Evolutionary conservation across 2,329 filamentous ascomycete genomes (phyloP).

Genomic region (Arachnopeziza araneosa): DNA sequence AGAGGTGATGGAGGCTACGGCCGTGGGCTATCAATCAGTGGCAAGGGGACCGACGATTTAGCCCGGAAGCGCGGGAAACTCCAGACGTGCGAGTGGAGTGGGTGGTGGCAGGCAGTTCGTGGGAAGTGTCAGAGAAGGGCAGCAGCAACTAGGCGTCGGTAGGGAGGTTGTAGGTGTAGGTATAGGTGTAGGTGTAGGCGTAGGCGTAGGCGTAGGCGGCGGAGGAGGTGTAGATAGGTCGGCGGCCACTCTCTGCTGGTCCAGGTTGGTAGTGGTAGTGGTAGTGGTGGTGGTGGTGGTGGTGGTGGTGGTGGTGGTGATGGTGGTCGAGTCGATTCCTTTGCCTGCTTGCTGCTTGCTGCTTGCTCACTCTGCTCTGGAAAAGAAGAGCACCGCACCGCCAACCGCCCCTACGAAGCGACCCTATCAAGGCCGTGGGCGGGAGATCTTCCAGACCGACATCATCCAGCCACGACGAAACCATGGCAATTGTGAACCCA

Average conservation of each 20-base stretch:
- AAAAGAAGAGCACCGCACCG: neutral
- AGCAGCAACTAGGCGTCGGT: too few species aligned
- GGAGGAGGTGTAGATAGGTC: too few species aligned
- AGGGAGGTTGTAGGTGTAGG: too few species aligned
- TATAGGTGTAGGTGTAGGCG: too few species aligned
- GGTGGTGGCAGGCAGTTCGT: too few species aligned
- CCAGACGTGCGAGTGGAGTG: neutral
- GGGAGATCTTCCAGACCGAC: constrained; percentile 1
- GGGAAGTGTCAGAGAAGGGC: neutral
- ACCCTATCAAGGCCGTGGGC: constrained; percentile 3
- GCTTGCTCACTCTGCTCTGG: neutral
- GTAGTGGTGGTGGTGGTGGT: too few species aligned
- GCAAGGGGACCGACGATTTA: neutral
- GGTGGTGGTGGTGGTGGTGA: too few species aligned
- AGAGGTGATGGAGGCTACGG: neutral
- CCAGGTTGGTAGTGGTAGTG: too few species aligned
- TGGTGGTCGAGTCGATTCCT: too few species aligned
- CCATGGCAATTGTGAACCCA: constrained; percentile 2
- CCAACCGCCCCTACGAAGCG: neutral
- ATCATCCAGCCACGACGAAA: constrained; percentile 9
- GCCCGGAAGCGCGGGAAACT: constrained; percentile 1
- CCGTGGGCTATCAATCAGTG: neutral
- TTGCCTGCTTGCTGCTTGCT: too few species aligned
- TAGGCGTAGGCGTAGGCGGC: too few species aligned
- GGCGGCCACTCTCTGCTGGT: too few species aligned